Conservation (phyloP, 164 flowering plant species). For the Platanus orientalis region DNA sequence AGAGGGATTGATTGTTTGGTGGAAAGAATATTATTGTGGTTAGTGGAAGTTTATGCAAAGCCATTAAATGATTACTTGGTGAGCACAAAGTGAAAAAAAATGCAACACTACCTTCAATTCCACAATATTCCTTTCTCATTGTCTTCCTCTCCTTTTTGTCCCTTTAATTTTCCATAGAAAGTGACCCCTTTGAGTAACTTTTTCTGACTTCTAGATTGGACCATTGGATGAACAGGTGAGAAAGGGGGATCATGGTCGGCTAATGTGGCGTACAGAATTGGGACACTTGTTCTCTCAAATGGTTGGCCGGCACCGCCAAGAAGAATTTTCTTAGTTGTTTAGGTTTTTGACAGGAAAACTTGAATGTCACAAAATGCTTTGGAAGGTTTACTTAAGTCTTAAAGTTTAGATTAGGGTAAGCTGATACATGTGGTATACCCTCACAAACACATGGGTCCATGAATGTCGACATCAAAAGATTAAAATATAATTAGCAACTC, state of each 20-base stretch:
- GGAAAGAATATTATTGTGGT: background rate
- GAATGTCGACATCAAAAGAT: too few relatives aligned
- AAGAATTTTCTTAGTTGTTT: background rate
- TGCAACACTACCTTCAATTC: background rate
- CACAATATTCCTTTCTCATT: conserved; percentile 18
- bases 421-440: too few relatives aligned
- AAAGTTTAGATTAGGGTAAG: too few relatives aligned
- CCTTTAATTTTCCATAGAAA: background rate
- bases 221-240: background rate
- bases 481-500: too few relatives aligned
- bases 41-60: background rate
- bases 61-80: background rate
- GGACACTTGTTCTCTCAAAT: conserved; percentile 17
- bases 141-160: background rate
- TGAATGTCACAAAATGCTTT: too few relatives aligned
- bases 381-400: too few relatives aligned
- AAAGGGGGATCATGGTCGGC: conserved; percentile 14
- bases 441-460: too few relatives aligned
- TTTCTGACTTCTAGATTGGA: conserved; percentile 12
- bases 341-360: background rate
- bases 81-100: background rate
- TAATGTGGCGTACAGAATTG: conserved; percentile 7
- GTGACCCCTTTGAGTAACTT: background rate
- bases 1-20: background rate
- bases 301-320: conserved; percentile 30